phyloP scores from a whole-genome alignment of 169 alveolate genomes.

The Pseudocohnilembus persalinus region DNA sequence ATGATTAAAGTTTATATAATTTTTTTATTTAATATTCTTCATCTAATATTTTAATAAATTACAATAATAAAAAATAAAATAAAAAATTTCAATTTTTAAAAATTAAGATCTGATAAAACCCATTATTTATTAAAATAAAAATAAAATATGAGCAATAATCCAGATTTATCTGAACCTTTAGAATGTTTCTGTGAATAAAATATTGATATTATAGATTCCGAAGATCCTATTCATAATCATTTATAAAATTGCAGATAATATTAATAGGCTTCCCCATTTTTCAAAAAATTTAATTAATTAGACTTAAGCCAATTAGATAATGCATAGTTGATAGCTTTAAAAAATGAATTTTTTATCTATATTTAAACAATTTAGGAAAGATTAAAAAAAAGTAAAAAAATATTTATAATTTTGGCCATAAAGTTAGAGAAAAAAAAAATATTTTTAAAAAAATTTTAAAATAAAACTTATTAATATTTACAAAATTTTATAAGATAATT shows the following conservation, averaged over 20 bases:
- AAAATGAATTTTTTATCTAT: background rate
- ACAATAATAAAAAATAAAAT: too few species aligned
- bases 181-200: background rate
- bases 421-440: background rate
- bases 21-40: too few species aligned
- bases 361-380: background rate
- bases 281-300: background rate
- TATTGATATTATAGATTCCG: background rate
- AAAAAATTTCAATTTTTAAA: too few species aligned
- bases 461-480: too few species aligned
- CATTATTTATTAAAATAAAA: too few species aligned
- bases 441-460: too few species aligned
- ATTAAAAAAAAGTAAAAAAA: background rate
- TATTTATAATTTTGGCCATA: background rate
- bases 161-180: too few species aligned
- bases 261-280: background rate
- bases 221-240: background rate
- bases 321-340: background rate
- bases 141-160: too few species aligned
- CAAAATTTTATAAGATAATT: too few species aligned
- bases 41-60: too few species aligned
- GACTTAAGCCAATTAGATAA: background rate
- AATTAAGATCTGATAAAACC: too few species aligned
- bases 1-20: too few species aligned
- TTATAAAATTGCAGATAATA: background rate